Base-by-base conservation (phyloP, 768 basidiomycete species). In the Glaciozyma martinii region DNA sequence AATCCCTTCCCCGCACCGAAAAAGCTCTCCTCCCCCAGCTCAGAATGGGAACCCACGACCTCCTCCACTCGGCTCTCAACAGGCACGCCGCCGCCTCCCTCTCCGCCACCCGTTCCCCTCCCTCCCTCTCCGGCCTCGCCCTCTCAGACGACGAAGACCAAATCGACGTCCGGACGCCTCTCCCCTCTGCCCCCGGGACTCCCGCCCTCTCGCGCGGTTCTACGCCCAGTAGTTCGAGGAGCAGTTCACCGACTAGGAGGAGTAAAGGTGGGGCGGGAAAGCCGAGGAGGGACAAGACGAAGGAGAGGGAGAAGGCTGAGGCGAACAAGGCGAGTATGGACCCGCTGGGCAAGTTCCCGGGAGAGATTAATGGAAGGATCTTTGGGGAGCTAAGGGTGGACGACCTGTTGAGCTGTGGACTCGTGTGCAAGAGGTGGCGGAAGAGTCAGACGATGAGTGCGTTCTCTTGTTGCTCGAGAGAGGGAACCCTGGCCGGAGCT, bases 391-490 rank as follows among this genome's bases (percentile, higher is more conserved):
- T 74, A 6, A 54, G 50, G 30, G 66, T 67, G 10, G 46, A 60
- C 5, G 65, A 68, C 43, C 46, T 74, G 19, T 56, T 66, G 5
- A 13, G 33, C 12, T 66, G 68, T 49, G 67, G 67, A 15, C 44
- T 63, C 18, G 73, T 74, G n/a, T 67, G 64, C 58, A 72, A 71
- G 56, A 50, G 68, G 37, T 74, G 73, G 73, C 33, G 66, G 23
- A 49, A 67, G 46, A 67, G 65, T 56, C 66, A 66, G n/a, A 74
- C 73, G 23, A 60, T 74, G 19, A 74, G 71, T 72, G 49, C 25
- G 72, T 71, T 29, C 29, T 3, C 43, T 57, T 27, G 6, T n/a
- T 44, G 27, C 21, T 3, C 42, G 16, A 32, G 16, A 13, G 3
- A 21, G 23, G 8, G 18, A n/a, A 15, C 47, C 3, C 44, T 1